Percentiles rank a stretch among this genome's conserved stretches.
Conservation (phyloP, 495 filamentous ascomycete genomes). For the Trichoderma orchidacearum region DNA sequence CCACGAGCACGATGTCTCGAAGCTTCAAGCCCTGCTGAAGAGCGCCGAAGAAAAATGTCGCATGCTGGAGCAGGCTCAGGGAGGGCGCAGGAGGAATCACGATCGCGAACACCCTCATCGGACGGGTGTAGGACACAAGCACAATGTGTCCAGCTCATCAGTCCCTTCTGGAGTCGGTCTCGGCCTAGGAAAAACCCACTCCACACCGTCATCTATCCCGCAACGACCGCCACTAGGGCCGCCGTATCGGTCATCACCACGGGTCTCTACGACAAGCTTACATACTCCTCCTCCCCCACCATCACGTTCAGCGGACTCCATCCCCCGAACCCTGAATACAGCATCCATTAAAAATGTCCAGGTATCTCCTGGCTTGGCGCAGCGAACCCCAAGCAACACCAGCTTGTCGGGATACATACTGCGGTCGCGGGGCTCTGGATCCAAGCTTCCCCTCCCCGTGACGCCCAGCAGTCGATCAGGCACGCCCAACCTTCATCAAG, state of each 20-base stretch:
- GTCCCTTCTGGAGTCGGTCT: not conserved
- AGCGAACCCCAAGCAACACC: not conserved
- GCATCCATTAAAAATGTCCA: not conserved
- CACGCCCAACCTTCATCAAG: not conserved
- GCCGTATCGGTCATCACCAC: not conserved
- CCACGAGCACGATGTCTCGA: not conserved
- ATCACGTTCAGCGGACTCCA: not conserved
- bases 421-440: not conserved
- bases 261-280: not conserved
- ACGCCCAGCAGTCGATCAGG: not conserved
- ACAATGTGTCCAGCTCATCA: not conserved
- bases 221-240: not conserved
- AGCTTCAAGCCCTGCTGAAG: not conserved
- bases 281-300: not conserved
- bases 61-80: not conserved
- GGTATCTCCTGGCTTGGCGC: not conserved
- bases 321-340: not conserved
- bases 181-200: not conserved
- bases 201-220: not conserved
- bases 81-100: not conserved
- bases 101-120: not conserved
- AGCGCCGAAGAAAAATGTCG: not conserved
- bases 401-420: slow-evolving; percentile 2
- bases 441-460: not conserved
- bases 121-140: not conserved